Evolutionary conservation across 2,329 filamentous ascomycete genomes (phyloP).

Genomic region (Colletotrichum nymphaeae): DNA sequence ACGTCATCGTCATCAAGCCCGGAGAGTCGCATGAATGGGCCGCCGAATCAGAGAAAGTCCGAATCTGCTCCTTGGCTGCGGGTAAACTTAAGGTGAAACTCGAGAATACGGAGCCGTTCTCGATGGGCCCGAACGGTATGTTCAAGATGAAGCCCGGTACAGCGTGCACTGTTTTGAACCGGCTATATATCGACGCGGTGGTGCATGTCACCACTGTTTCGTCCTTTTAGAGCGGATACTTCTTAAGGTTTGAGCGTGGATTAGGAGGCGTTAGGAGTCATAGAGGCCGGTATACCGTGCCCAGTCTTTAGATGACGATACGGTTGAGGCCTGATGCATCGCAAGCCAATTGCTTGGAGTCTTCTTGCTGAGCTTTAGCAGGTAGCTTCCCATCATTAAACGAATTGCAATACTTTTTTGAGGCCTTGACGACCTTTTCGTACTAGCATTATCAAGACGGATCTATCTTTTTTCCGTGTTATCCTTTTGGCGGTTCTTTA

Average conservation of each 20-base stretch:
- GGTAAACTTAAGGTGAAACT: constrained; percentile 55
- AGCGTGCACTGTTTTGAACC: constrained; percentile 53
- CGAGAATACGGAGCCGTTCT: constrained; percentile 48
- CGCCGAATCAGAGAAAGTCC: constrained; percentile 44
- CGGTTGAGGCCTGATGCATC: neutral
- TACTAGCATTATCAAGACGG: neutral
- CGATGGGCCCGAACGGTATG: constrained; percentile 56
- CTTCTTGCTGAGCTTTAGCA: neutral
- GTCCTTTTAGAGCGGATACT: neutral
- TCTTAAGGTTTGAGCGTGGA: too few species aligned
- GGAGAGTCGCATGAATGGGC: constrained; percentile 48
- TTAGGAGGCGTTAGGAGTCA: too few species aligned
- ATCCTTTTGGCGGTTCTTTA: neutral
- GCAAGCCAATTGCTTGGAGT: neutral
- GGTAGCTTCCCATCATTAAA: neutral
- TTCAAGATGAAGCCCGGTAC: constrained; percentile 55
- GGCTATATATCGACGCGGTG: constrained; percentile 55
- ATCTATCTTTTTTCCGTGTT: neutral
- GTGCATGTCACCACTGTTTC: constrained; percentile 53
- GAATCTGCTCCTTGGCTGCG: constrained; percentile 52
- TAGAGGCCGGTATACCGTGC: too few species aligned
- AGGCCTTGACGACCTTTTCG: neutral
- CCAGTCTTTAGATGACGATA: too few species aligned
- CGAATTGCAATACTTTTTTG: neutral
- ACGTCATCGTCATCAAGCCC: constrained; percentile 53